Percentiles rank a stretch among this genome's conserved stretches.
Evolutionary conservation across 2,329 filamentous ascomycete genomes (phyloP).

Genomic region (Graphiopsis chlorocephala): DNA sequence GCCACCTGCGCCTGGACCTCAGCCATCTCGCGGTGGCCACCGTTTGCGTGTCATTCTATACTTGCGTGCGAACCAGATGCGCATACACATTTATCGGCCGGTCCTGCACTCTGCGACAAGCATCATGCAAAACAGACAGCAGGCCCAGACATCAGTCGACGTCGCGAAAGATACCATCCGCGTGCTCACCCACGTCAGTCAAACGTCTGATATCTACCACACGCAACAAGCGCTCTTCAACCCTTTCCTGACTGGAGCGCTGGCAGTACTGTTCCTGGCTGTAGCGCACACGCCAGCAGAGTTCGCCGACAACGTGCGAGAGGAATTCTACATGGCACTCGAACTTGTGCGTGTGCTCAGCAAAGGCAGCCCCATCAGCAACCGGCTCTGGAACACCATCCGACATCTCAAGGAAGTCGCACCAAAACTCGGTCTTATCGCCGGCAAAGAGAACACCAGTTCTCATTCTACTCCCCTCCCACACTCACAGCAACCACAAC

Average conservation of each 20-base stretch:
- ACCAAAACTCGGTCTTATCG: constrained; percentile 61
- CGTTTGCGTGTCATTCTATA: constrained; percentile 81
- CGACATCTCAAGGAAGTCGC: constrained; percentile 69
- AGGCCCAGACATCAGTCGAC: constrained; percentile 72
- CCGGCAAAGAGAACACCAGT: constrained; percentile 20
- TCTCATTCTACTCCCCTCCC: background rate
- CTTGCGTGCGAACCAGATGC: constrained; percentile 83
- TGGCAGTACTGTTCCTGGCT: constrained; percentile 73
- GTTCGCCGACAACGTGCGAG: constrained; percentile 65
- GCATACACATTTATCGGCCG: constrained; percentile 83
- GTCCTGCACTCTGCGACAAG: constrained; percentile 80
- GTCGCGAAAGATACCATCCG: constrained; percentile 75
- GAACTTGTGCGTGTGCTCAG: constrained; percentile 72
- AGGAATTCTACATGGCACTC: constrained; percentile 76
- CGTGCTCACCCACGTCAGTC: constrained; percentile 68
- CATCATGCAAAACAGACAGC: constrained; percentile 71
- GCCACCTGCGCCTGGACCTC: constrained; percentile 29
- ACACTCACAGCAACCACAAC: background rate
- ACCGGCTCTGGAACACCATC: constrained; percentile 71
- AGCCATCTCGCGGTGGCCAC: constrained; percentile 63
- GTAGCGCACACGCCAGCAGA: constrained; percentile 71
- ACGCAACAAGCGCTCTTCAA: constrained; percentile 75
- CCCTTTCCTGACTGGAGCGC: constrained; percentile 72
- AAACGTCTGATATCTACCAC: constrained; percentile 68
- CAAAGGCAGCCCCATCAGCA: constrained; percentile 67